Conservation (phyloP, 116 monocot species). For the Papilionanthe hybrid region DNA sequence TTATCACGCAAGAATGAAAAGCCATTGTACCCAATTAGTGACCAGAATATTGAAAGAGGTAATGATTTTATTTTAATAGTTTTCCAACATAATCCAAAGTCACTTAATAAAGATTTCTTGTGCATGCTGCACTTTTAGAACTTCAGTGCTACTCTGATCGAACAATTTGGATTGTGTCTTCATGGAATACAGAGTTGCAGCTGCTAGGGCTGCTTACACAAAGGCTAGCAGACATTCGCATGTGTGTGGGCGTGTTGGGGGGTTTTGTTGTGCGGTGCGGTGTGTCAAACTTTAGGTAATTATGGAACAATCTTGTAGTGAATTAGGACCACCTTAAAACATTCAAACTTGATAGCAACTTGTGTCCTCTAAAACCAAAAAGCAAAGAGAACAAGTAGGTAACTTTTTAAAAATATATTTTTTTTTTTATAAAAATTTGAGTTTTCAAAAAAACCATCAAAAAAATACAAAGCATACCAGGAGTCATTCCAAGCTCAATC, state of each 20-base stretch:
- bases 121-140: not conserved
- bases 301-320: not conserved
- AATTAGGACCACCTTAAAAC: not conserved
- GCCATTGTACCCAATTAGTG: too few species aligned
- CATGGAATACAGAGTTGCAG: not conserved
- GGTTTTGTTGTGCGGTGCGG: not conserved
- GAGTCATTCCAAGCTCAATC: constrained; percentile 89
- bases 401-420: too few species aligned
- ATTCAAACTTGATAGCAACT: not conserved
- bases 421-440: not conserved
- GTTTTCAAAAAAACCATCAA: not conserved
- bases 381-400: not conserved
- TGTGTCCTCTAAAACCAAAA: not conserved
- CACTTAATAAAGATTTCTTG: not conserved
- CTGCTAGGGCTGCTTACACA: not conserved
- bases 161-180: not conserved
- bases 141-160: not conserved
- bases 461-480: constrained; percentile 47
- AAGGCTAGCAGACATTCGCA: not conserved
- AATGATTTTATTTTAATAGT: not conserved
- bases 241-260: not conserved
- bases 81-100: not conserved
- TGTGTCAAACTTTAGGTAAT: not conserved
- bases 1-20: not conserved
- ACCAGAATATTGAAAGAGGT: not conserved